These are phyloP conservation scores for Leptomonas pyrrhocoris DNA, from an alignment of 208 protist genomes.

Conservation along the genomic window DNA sequence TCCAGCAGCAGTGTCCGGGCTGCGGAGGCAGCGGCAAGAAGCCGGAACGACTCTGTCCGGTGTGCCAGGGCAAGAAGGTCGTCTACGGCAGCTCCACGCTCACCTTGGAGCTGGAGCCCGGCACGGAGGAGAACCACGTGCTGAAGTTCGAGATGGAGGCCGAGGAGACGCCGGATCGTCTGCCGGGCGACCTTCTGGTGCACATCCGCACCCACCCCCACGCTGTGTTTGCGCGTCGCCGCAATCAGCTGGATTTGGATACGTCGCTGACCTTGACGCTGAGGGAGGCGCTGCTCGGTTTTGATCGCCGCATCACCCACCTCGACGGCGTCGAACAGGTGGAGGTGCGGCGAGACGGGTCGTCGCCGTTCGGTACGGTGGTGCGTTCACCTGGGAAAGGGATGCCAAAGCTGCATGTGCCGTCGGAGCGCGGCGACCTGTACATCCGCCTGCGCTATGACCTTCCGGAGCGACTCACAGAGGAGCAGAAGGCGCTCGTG, in stretches of 20 bases:
- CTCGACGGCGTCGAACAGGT: conserved; percentile 81
- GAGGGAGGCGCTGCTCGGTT: conserved; percentile 89
- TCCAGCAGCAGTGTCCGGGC: conserved; percentile 77
- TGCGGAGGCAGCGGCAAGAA: conserved; percentile 87
- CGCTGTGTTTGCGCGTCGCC: conserved; percentile 73
- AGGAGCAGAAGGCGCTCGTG: conserved; percentile 40
- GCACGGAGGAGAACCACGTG: conserved; percentile 65
- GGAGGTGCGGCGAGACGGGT: conserved; percentile 27
- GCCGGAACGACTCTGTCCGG: conserved; percentile 71
- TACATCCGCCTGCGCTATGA: conserved; percentile 83
- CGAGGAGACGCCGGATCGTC: conserved; percentile 71
- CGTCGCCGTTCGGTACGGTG: conserved; percentile 76
- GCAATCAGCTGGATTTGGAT: conserved; percentile 83
- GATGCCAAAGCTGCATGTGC: conserved; percentile 90
- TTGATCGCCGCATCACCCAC: conserved; percentile 81
- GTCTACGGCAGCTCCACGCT: conserved; percentile 40
- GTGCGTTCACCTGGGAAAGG: conserved; percentile 83
- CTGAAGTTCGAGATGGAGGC: conserved; percentile 89
- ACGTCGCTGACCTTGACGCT: conserved; percentile 80
- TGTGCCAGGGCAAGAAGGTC: conserved; percentile 81
- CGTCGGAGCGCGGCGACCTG: conserved; percentile 89
- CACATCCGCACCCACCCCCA: conserved; percentile 58
- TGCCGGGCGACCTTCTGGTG: conserved; percentile 87
- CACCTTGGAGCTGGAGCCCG: conserved; percentile 74
- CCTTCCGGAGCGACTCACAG: conserved; percentile 69